Evolutionary conservation across 2,329 filamentous ascomycete species (phyloP).

Genomic region (Ilyonectria destructans): DNA sequence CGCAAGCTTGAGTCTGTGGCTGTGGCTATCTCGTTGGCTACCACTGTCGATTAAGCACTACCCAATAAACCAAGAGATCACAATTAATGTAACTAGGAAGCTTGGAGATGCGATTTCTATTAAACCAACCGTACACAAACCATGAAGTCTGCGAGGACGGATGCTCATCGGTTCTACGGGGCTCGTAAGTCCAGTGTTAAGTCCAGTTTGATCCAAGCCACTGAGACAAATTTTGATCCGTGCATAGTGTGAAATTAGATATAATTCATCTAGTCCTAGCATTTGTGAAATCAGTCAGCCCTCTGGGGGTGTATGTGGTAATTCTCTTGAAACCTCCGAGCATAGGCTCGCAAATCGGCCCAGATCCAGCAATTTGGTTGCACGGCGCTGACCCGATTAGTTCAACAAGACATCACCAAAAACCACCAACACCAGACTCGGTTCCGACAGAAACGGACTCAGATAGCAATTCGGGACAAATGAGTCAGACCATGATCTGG

Average conservation of each 20-base stretch:
- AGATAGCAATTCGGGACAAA: constrained; percentile 21
- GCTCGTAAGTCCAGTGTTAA: constrained; percentile 21
- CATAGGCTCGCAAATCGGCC: constrained; percentile 30
- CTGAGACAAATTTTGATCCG: too few relatives aligned
- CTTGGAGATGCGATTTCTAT: constrained; percentile 34
- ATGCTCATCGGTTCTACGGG: constrained; percentile 29
- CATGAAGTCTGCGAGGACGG: constrained; percentile 33
- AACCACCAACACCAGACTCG: not conserved
- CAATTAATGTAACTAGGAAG: constrained; percentile 31
- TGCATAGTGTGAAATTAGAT: constrained; percentile 29
- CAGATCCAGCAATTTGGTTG: constrained; percentile 19
- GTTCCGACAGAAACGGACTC: not conserved
- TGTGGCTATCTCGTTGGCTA: too few relatives aligned
- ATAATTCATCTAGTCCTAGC: constrained; percentile 26
- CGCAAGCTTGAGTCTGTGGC: too few relatives aligned
- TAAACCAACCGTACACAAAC: constrained; percentile 32
- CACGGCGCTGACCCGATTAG: not conserved
- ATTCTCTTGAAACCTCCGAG: constrained; percentile 32
- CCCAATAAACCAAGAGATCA: not conserved
- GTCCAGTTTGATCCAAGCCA: too few relatives aligned
- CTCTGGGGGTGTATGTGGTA: constrained; percentile 30
- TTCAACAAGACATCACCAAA: constrained; percentile 12
- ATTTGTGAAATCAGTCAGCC: constrained; percentile 29
- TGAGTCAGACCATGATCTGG: constrained; percentile 2
- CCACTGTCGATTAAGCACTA: too few relatives aligned